These are phyloP conservation scores for Fusarium sp. DNA, from an alignment of 2,329 filamentous ascomycete species.

Conservation along the genomic window DNA sequence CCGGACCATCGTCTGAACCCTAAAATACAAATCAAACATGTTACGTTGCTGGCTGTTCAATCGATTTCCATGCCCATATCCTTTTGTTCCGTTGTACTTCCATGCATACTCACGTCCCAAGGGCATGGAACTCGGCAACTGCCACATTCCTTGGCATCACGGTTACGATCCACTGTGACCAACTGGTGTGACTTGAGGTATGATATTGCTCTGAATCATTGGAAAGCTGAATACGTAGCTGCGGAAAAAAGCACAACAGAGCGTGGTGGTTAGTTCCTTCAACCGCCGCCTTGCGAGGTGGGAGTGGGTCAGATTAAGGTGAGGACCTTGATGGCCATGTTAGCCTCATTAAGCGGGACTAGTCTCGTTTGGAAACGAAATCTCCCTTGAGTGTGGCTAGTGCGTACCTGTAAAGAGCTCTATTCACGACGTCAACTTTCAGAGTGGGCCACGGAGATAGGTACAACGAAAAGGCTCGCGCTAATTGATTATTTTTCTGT, in stretches of 20 bases:
- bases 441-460: too few relatives aligned
- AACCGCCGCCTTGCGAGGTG: constrained; percentile 19
- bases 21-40: constrained; percentile 4
- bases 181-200: constrained; percentile 3
- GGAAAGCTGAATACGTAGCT: neutral
- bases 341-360: constrained; percentile 21
- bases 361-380: constrained; percentile 19
- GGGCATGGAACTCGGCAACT: constrained; percentile 39
- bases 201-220: neutral
- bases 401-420: neutral
- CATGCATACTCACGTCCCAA: constrained; percentile 16
- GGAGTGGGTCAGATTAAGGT: constrained; percentile 50
- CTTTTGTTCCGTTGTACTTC: constrained; percentile 1
- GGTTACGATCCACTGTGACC: constrained; percentile 19
- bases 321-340: constrained; percentile 51
- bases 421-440: too few relatives aligned
- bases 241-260: constrained; percentile 1
- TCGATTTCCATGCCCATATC: constrained; percentile 19
- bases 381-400: constrained; percentile 32
- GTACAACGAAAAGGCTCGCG: too few relatives aligned
- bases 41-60: constrained; percentile 8
- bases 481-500: too few relatives aligned
- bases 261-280: constrained; percentile 11
- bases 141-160: constrained; percentile 36
- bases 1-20: constrained; percentile 24